Percentiles rank a stretch among this genome's conserved stretches.
Conservation (phyloP, 139 green algal species). For the Coelastrella sp. region DNA sequence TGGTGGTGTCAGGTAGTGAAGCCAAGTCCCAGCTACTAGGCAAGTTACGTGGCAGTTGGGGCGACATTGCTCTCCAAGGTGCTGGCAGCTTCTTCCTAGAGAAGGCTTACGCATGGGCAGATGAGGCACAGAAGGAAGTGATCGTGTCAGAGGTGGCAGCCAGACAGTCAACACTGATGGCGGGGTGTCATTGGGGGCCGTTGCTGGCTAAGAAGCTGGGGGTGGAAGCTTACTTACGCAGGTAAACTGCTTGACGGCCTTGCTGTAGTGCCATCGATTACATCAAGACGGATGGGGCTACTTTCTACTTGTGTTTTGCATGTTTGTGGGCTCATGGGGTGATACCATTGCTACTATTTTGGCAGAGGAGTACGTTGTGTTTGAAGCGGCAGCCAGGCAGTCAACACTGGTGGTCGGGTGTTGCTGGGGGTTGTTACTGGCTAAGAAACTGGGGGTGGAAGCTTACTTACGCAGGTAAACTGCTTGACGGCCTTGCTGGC, state of each 20-base stretch:
- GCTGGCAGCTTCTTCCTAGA: constrained; percentile 69
- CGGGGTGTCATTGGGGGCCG: constrained; percentile 29
- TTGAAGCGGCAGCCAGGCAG: too few relatives aligned
- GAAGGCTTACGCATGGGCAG: constrained; percentile 56
- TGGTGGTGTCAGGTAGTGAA: constrained; percentile 47
- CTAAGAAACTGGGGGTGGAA: constrained; percentile 19
- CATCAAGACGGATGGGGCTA: neutral
- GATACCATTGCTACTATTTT: too few relatives aligned
- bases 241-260: neutral
- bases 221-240: constrained; percentile 27
- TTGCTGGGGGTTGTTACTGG: constrained; percentile 29
- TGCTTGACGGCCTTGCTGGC: neutral
- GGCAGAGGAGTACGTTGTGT: too few relatives aligned
- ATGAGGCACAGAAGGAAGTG: neutral
- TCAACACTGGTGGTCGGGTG: constrained; percentile 24
- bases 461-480: constrained; percentile 35
- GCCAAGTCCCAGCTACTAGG: constrained; percentile 59
- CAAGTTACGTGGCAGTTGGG: constrained; percentile 62
- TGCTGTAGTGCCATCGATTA: neutral
- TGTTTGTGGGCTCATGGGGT: too few relatives aligned
- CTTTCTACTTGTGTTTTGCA: too few relatives aligned
- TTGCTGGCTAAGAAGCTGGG: constrained; percentile 24
- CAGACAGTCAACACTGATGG: constrained; percentile 2
- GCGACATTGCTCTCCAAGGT: constrained; percentile 46
- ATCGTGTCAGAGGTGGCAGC: constrained; percentile 14